Evolutionary conservation across 2,329 filamentous ascomycete genomes (phyloP), one percentile per base, ranked within the genome.

Genomic region (Calonectria leucothoes): DNA sequence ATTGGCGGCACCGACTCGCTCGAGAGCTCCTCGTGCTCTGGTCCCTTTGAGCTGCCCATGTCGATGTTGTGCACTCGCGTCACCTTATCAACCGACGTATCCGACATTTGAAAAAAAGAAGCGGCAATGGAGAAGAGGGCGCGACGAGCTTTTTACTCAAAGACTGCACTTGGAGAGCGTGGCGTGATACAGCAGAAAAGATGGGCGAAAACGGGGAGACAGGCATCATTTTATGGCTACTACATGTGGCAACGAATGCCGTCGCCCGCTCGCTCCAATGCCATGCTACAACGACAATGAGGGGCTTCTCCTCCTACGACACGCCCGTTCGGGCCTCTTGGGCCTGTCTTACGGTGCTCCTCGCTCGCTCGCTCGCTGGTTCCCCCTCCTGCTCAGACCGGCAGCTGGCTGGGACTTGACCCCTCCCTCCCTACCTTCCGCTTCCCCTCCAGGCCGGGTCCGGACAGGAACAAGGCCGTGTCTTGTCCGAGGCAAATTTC

Each of bases 71-170:
- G 76, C 27, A 79, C 75, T 45, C 81, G 69, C 10, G 75, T 76
- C n/a, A 79, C 65, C 67, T 84, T 85, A 66, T 84, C 79, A 33
- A 82, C 57, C 52, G 81, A 85, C 29, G 80, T 81, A 70, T 83
- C 81, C 14, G 84, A 84, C 64, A 83, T 77, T 39, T 39, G 33
- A 45, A 45, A 45, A 45, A 35, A 11, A 35, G 82, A 81, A 77
- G 82, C 83, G n/a, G n/a, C n/a, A n/a, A n/a, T 57, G 80, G 78
- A 25, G 78, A 73, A 17, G 76, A 74, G 42, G 74, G 74, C 70
- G 79, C 78, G 69, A 78, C 78, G 82, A 86, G n/a, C n/a, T n/a
- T 84, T 79, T 73, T 75, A 72, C n/a, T 39, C 66, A 39, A 70
- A 39, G 65, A 61, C n/a, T n/a, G n/a, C n/a, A 65, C 68, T 74